Evolutionary conservation across 2,329 filamentous ascomycete species (phyloP).

Genomic region (Myotisia sp.): DNA sequence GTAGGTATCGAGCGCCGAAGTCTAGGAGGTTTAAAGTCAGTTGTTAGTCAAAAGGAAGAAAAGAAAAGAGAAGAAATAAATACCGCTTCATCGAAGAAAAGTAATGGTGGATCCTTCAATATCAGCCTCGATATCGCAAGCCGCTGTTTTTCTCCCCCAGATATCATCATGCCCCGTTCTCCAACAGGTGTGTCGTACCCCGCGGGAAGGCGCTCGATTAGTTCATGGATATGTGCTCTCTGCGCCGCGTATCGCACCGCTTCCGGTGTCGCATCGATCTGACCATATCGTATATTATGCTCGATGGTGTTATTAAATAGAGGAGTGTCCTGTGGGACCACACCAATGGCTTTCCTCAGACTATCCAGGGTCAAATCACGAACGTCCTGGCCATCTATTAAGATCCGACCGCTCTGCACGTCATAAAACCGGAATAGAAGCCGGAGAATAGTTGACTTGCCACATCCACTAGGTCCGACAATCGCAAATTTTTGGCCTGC

Average conservation of each 20-base stretch:
- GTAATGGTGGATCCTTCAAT: slow-evolving; percentile 72
- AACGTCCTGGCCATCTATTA: slow-evolving; percentile 88
- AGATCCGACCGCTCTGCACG: slow-evolving; percentile 65
- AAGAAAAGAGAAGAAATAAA: slow-evolving; percentile 16
- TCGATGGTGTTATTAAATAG: slow-evolving; percentile 94
- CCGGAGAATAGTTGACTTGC: slow-evolving; percentile 84
- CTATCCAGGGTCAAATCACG: slow-evolving; percentile 69
- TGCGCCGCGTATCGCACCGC: slow-evolving; percentile 63
- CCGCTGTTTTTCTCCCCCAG: slow-evolving; percentile 84
- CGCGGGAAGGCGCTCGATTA: slow-evolving; percentile 65
- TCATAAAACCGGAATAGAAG: slow-evolving; percentile 94
- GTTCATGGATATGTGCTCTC: slow-evolving; percentile 72
- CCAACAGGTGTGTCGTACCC: slow-evolving; percentile 85
- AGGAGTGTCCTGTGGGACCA: slow-evolving; percentile 93
- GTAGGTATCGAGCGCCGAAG: slow-evolving; percentile 80
- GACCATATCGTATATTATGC: slow-evolving; percentile 89
- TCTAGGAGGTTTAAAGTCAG: slow-evolving; percentile 30
- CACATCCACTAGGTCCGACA: slow-evolving; percentile 87
- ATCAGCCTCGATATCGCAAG: slow-evolving; percentile 71
- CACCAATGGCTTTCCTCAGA: slow-evolving; percentile 71
- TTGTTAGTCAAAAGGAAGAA: background rate
- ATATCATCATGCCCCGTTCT: slow-evolving; percentile 93
- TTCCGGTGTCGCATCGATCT: slow-evolving; percentile 59
- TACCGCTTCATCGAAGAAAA: slow-evolving; percentile 88
- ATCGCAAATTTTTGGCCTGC: slow-evolving; percentile 93